Percentiles rank a stretch among this genome's conserved stretches.
Conservation (phyloP, 805 yeast genomes). For the Schwanniomyces vanrijiae region DNA sequence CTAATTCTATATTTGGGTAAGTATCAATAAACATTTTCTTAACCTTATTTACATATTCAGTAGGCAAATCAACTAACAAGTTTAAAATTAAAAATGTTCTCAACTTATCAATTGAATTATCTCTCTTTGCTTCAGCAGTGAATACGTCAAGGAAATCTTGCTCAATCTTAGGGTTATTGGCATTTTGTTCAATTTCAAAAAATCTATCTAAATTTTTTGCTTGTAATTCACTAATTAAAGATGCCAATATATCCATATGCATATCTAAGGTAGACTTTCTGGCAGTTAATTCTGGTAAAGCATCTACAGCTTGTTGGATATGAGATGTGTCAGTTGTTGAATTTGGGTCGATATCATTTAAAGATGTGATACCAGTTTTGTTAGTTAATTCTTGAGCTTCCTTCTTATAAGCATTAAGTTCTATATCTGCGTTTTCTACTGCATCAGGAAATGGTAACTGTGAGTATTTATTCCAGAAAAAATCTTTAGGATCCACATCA, state of each 20-base stretch:
- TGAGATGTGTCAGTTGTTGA: constrained; percentile 56
- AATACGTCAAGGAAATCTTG: constrained; percentile 61
- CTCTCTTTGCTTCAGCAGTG: constrained; percentile 50
- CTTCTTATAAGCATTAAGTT: constrained; percentile 73
- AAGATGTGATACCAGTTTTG: constrained; percentile 67
- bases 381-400: constrained; percentile 87
- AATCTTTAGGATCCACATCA: constrained; percentile 91
- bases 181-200: constrained; percentile 90
- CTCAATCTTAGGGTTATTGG: constrained; percentile 58
- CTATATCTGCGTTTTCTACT: constrained; percentile 93
- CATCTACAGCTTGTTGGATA: constrained; percentile 84
- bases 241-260: constrained; percentile 94
- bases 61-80: constrained; percentile 46
- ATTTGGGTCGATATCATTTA: constrained; percentile 71
- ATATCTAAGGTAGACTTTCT: constrained; percentile 86
- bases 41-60: constrained; percentile 46
- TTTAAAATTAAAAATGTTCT: constrained; percentile 84
- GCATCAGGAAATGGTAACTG: constrained; percentile 96
- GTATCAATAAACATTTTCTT: constrained; percentile 57
- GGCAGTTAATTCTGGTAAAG: constrained; percentile 87
- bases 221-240: constrained; percentile 78
- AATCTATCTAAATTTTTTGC: constrained; percentile 86
- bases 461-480: constrained; percentile 85
- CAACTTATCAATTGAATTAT: constrained; percentile 74
- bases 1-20: constrained; percentile 54